These are phyloP conservation scores for Trichoderma guizhouense DNA, from an alignment of 2,329 filamentous ascomycete species.

Conservation along the genomic window DNA sequence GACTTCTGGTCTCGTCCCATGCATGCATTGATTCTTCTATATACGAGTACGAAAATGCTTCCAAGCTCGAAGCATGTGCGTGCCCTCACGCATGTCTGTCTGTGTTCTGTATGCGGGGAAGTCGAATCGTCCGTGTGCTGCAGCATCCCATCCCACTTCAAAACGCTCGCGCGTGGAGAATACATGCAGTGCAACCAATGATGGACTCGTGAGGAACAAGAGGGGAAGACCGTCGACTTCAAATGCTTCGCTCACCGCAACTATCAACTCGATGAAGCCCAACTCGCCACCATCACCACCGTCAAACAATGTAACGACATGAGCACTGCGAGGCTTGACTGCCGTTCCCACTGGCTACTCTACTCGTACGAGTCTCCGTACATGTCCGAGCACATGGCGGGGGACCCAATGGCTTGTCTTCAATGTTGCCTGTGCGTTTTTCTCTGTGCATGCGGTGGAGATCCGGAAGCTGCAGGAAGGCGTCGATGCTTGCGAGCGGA, in stretches of 20 bases:
- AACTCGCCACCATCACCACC: constrained; percentile 10
- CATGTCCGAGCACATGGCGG: background rate
- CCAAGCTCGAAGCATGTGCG: background rate
- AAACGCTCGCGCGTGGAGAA: background rate
- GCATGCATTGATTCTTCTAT: background rate
- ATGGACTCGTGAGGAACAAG: background rate
- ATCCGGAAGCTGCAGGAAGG: background rate
- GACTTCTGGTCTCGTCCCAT: background rate
- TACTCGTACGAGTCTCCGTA: background rate
- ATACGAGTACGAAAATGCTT: background rate
- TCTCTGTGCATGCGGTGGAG: background rate
- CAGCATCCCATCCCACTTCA: background rate
- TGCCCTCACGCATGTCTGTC: background rate
- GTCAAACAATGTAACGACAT: background rate
- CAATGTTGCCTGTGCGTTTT: background rate
- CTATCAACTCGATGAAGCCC: constrained; percentile 2
- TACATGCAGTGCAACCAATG: background rate
- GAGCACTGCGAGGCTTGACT: background rate
- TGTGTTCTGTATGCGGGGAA: background rate
- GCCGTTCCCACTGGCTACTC: background rate
- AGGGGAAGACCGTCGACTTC: background rate
- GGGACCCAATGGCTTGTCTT: background rate
- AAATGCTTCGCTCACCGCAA: background rate
- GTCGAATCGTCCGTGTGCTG: background rate
- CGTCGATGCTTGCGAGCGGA: background rate